phyloP scores from a whole-genome alignment of 768 basidiomycete genomes.

The Solioccasus polychromus region DNA sequence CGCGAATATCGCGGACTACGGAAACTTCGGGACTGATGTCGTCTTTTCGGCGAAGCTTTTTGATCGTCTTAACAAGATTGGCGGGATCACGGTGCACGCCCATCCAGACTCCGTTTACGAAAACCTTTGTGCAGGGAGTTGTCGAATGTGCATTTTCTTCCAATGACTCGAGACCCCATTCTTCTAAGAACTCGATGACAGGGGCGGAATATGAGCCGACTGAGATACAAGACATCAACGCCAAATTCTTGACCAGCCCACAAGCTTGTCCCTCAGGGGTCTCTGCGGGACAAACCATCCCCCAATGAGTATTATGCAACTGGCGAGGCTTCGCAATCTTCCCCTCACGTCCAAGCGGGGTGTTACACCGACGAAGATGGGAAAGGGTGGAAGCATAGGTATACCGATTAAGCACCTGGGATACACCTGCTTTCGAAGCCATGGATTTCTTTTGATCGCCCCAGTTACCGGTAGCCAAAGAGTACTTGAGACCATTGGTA shows the following conservation, averaged over 20 bases:
- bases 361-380: slow-evolving; percentile 96
- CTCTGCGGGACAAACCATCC: slow-evolving; percentile 99
- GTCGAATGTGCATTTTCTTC: slow-evolving; percentile 90
- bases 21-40: slow-evolving; percentile 96
- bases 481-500: slow-evolving; percentile 97
- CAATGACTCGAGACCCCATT: slow-evolving; percentile 95
- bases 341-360: slow-evolving; percentile 95
- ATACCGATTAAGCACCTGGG: slow-evolving; percentile 97
- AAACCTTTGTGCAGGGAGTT: slow-evolving; percentile 89
- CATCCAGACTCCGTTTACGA: slow-evolving; percentile 99
- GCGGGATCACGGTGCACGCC: slow-evolving; percentile 95
- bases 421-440: slow-evolving; percentile 97
- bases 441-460: slow-evolving; percentile 99
- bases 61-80: slow-evolving; percentile 89
- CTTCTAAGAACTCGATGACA: slow-evolving; percentile 96
- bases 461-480: slow-evolving; percentile 98
- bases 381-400: slow-evolving; percentile 98
- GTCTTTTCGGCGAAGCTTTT: slow-evolving; percentile 87
- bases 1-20: slow-evolving; percentile 96
- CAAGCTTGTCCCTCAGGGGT: slow-evolving; percentile 99
- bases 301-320: slow-evolving; percentile 99
- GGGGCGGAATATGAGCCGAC: slow-evolving; percentile 95
- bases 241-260: slow-evolving; percentile 97
- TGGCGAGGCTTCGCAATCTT: slow-evolving; percentile 99
- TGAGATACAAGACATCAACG: slow-evolving; percentile 96